These are phyloP conservation scores for Podaxis sp. DNA, from an alignment of 768 basidiomycete species.

Conservation along the genomic window DNA sequence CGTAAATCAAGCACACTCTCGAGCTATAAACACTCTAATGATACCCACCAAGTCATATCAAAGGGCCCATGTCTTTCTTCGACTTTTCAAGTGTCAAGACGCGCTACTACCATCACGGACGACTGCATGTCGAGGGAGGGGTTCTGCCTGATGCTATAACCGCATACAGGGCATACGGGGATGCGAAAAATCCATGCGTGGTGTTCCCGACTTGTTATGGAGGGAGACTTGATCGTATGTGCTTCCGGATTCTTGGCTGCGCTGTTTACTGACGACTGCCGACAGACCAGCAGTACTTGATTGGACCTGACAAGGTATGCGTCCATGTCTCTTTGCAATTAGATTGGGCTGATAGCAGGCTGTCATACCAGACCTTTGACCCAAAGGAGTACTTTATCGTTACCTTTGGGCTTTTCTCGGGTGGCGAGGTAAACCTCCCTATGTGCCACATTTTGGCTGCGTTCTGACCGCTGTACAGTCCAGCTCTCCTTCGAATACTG, in stretches of 20 bases:
- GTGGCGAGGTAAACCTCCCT: constrained; percentile 47
- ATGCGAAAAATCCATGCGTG: constrained; percentile 50
- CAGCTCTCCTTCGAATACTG: constrained; percentile 62
- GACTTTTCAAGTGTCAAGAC: constrained; percentile 19
- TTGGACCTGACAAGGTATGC: constrained; percentile 48
- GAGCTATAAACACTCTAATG: neutral
- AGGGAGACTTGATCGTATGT: constrained; percentile 48
- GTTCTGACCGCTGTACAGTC: constrained; percentile 34
- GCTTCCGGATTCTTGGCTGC: neutral
- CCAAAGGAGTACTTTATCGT: constrained; percentile 52
- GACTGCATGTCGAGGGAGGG: constrained; percentile 50
- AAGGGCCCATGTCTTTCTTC: neutral
- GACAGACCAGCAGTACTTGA: constrained; percentile 42
- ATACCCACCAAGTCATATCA: neutral
- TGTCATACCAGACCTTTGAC: constrained; percentile 39
- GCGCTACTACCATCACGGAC: constrained; percentile 52
- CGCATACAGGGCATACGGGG: constrained; percentile 55
- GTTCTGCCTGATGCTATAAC: constrained; percentile 55
- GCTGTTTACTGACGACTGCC: neutral
- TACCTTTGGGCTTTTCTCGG: constrained; percentile 55
- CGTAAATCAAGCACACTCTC: neutral
- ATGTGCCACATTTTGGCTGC: neutral
- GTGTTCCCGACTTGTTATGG: constrained; percentile 60
- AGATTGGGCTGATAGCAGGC: neutral
- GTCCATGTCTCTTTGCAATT: neutral